Percentiles rank a stretch among this genome's conserved stretches.
phyloP scores from a whole-genome alignment of 768 basidiomycete genomes.

The Cubamyces sp. region DNA sequence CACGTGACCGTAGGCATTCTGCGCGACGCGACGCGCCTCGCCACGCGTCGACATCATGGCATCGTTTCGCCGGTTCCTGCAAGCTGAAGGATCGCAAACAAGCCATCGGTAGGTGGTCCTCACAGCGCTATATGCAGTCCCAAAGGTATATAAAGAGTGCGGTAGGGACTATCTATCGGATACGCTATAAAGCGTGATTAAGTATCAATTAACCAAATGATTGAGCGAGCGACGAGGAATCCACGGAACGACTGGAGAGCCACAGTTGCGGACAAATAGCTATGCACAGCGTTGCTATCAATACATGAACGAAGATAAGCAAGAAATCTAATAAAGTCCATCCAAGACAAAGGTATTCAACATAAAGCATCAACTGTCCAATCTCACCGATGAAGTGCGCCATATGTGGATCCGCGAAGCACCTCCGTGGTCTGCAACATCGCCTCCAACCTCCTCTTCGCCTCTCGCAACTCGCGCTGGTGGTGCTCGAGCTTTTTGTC shows the following conservation, averaged over 20 bases:
- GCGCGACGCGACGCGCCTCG: constrained; percentile 16
- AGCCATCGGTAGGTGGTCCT: not conserved
- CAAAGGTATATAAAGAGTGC: too few species aligned
- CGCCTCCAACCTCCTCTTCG: constrained; percentile 15
- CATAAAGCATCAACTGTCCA: not conserved
- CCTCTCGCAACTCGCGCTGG: constrained; percentile 19
- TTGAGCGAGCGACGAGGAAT: too few species aligned
- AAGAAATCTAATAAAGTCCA: not conserved
- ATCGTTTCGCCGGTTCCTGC: too few species aligned
- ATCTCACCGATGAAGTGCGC: constrained; percentile 1
- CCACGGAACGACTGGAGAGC: not conserved
- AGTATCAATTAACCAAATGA: too few species aligned
- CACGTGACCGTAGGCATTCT: constrained; percentile 15
- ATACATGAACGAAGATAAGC: not conserved
- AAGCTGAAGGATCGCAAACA: not conserved
- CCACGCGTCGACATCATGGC: too few species aligned
- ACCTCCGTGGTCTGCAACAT: constrained; percentile 19
- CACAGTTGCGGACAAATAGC: not conserved
- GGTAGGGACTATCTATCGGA: too few species aligned
- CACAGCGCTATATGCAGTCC: too few species aligned
- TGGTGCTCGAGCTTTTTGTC: constrained; percentile 17
- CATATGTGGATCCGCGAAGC: constrained; percentile 9
- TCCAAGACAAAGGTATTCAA: too few species aligned
- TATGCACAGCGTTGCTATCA: constrained; percentile 10
- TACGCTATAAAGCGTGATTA: too few species aligned